Percentiles rank a stretch among this genome's conserved stretches.
Evolutionary conservation across 2,329 filamentous ascomycete species (phyloP).

Genomic region (Cyanodermella asteris): DNA sequence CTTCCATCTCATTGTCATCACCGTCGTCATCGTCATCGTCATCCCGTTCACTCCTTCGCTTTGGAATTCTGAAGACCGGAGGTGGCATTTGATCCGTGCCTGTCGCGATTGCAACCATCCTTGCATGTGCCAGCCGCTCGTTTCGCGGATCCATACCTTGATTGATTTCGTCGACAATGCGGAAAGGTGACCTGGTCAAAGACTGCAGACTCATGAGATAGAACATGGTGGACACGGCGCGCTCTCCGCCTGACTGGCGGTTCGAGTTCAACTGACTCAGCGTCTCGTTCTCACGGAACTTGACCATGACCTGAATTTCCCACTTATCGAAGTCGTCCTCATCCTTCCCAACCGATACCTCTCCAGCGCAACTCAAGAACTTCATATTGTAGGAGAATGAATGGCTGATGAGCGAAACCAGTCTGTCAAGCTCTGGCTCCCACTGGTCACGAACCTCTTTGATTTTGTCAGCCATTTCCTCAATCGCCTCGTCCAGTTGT

Average conservation of each 20-base stretch:
- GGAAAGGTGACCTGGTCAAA: constrained; percentile 83
- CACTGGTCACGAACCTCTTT: constrained; percentile 45
- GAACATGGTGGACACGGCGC: constrained; percentile 92
- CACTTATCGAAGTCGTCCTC: constrained; percentile 76
- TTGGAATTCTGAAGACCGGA: too few relatives aligned
- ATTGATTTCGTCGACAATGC: constrained; percentile 97
- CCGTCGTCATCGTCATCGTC: constrained; percentile 18
- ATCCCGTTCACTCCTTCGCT: not conserved
- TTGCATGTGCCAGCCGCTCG: constrained; percentile 91
- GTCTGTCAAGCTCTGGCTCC: constrained; percentile 62
- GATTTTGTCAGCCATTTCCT: constrained; percentile 36
- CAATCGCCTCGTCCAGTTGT: constrained; percentile 31
- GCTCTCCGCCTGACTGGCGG: constrained; percentile 87
- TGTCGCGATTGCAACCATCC: constrained; percentile 96
- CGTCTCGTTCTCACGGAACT: constrained; percentile 71
- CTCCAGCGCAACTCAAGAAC: constrained; percentile 81
- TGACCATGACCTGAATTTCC: constrained; percentile 85
- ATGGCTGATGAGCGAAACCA: constrained; percentile 64
- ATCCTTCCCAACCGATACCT: constrained; percentile 73
- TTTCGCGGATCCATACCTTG: constrained; percentile 98
- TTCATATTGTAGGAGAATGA: constrained; percentile 87
- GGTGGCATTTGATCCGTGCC: constrained; percentile 54
- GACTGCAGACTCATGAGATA: constrained; percentile 96
- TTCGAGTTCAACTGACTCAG: constrained; percentile 75
- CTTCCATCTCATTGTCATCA: constrained; percentile 9